A percentile compares a stretch with the other conserved stretches of the same genome.
phyloP scores from a whole-genome alignment of 306 rosid genomes.

The Abrus pulchellus region DNA sequence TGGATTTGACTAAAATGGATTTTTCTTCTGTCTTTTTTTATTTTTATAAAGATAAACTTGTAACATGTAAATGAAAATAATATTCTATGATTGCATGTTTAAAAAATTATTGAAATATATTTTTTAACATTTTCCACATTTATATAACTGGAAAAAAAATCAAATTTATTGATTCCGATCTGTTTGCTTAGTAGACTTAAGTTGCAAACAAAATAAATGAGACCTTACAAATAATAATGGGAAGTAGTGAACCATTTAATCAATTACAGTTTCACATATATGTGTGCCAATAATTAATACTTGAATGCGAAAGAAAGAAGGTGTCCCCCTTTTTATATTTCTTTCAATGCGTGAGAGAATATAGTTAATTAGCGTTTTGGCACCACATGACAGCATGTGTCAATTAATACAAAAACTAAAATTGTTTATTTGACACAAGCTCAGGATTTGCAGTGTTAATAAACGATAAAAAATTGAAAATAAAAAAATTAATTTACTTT shows the following conservation, averaged over 20 bases:
- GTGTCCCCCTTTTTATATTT: too few species aligned
- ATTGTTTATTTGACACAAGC: too few species aligned
- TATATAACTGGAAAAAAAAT: neutral
- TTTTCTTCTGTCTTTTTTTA: neutral
- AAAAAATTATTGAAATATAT: too few species aligned
- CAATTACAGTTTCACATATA: neutral
- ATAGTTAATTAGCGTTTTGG: too few species aligned
- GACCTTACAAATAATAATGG: neutral
- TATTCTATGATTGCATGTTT: too few species aligned
- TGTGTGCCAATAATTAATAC: constrained; percentile 7
- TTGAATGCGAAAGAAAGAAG: neutral
- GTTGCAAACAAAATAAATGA: constrained; percentile 4
- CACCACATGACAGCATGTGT: neutral
- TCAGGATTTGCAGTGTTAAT: neutral
- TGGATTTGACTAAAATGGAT: constrained; percentile 35
- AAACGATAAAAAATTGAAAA: too few species aligned
- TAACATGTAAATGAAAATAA: neutral
- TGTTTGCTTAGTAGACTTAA: constrained; percentile 14
- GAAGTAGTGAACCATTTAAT: neutral
- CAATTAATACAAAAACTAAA: neutral
- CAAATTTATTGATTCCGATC: neutral
- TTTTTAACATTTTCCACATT: too few species aligned
- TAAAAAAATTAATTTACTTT: too few species aligned
- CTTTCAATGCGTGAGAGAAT: too few species aligned
- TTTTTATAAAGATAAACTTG: neutral